These are phyloP conservation scores for Plasmodium reichenowi DNA, from an alignment of 169 alveolate genomes.

Conservation along the genomic window DNA sequence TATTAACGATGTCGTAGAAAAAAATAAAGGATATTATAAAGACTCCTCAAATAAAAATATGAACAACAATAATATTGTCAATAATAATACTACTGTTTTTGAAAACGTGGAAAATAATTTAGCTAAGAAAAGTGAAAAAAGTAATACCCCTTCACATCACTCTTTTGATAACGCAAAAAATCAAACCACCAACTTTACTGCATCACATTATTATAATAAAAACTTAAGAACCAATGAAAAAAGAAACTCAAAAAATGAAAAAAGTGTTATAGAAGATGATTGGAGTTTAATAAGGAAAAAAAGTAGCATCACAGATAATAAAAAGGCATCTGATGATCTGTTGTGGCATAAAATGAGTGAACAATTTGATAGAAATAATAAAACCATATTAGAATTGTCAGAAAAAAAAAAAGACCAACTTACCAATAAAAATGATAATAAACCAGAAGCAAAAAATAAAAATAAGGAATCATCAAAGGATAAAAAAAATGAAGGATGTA, in stretches of 20 bases:
- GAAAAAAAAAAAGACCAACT: not conserved
- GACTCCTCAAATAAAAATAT: slow-evolving; percentile 3
- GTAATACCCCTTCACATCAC: not conserved
- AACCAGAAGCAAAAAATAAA: not conserved
- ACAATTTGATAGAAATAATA: slow-evolving; percentile 48
- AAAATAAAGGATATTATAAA: not conserved
- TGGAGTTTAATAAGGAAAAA: slow-evolving; percentile 63
- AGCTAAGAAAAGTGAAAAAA: slow-evolving; percentile 6
- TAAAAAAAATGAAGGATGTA: slow-evolving; percentile 1
- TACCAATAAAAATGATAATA: slow-evolving; percentile 1
- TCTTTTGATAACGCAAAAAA: slow-evolving; percentile 19
- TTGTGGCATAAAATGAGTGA: slow-evolving; percentile 74
- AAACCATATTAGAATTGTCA: slow-evolving; percentile 2
- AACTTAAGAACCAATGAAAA: slow-evolving; percentile 12
- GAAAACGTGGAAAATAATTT: slow-evolving; percentile 1
- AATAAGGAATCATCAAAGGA: not conserved
- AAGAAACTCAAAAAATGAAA: slow-evolving; percentile 25
- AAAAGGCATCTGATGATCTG: slow-evolving; percentile 57
- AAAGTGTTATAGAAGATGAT: slow-evolving; percentile 38
- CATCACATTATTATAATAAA: slow-evolving; percentile 8
- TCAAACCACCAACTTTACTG: slow-evolving; percentile 1
- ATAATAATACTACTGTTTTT: not conserved
- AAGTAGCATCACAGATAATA: slow-evolving; percentile 15
- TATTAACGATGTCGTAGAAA: not conserved
- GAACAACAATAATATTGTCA: not conserved